These are phyloP conservation scores for Forsythia viridissima DNA, from an alignment of 257 asterid species.

Conservation along the genomic window DNA sequence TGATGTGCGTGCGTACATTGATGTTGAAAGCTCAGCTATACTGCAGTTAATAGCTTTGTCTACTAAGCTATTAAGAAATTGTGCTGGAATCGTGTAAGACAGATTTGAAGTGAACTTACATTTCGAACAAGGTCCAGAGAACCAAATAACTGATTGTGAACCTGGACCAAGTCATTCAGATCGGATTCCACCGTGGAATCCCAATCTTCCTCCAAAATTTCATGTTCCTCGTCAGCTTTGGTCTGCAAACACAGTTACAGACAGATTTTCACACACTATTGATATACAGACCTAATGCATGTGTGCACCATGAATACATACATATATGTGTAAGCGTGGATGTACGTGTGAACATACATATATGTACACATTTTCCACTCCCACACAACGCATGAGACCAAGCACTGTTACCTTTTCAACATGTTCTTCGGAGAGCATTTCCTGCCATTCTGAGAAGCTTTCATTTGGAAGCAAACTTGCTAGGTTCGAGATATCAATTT, in stretches of 20 bases:
- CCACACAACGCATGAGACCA: not conserved
- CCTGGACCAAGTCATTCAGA: conserved; percentile 60
- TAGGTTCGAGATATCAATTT: conserved; percentile 68
- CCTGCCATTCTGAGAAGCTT: conserved; percentile 76
- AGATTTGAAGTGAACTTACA: conserved; percentile 34
- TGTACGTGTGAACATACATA: not conserved
- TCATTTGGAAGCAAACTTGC: conserved; percentile 52
- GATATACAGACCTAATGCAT: not conserved
- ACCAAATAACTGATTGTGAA: conserved; percentile 82
- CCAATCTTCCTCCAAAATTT: conserved; percentile 63
- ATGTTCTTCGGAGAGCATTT: conserved; percentile 58
- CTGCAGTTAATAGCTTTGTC: not conserved
- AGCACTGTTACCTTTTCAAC: conserved; percentile 51
- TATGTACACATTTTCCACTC: not conserved
- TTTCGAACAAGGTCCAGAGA: conserved; percentile 63
- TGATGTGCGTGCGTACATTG: not conserved
- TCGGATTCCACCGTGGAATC: conserved; percentile 48
- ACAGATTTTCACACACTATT: not conserved
- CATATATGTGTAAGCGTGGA: not conserved
- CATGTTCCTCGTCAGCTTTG: conserved; percentile 42
- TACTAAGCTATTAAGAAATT: not conserved
- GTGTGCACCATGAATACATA: conserved; percentile 1
- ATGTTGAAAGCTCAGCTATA: not conserved
- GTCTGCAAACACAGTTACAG: conserved; percentile 35
- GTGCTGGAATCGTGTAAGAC: not conserved